Percentiles rank a stretch among this genome's conserved stretches.
Evolutionary conservation across 768 basidiomycete genomes (phyloP).

Genomic region (Podaxis sp.): DNA sequence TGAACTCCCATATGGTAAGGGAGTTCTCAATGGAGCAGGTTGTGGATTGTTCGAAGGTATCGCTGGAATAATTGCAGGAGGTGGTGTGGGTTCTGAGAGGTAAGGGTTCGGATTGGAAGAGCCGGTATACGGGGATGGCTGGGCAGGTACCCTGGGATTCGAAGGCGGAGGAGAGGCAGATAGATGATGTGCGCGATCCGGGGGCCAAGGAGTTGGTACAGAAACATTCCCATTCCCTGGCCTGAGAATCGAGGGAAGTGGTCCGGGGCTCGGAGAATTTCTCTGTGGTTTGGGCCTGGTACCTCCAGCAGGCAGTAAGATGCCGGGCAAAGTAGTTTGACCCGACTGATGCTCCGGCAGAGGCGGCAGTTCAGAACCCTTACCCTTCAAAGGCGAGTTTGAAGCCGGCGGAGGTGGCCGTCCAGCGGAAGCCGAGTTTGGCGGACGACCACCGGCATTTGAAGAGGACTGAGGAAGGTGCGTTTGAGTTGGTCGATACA

Average conservation of each 20-base stretch:
- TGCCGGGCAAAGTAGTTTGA: conserved; percentile 5
- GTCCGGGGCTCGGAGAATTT: conserved; percentile 13
- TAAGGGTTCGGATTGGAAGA: conserved; percentile 21
- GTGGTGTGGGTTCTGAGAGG: conserved; percentile 13
- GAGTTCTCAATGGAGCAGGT: neutral
- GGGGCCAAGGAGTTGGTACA: conserved; percentile 15
- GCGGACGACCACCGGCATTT: conserved; percentile 14
- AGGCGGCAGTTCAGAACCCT: conserved; percentile 39
- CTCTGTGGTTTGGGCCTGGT: conserved; percentile 30
- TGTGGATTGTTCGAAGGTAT: neutral
- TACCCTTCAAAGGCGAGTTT: conserved; percentile 19
- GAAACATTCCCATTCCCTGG: conserved; percentile 11
- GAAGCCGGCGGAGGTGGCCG: conserved; percentile 1
- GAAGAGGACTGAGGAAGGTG: conserved; percentile 21
- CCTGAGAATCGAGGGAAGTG: conserved; percentile 1
- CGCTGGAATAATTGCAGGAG: conserved; percentile 19
- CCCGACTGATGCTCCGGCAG: conserved; percentile 29
- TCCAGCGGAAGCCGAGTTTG: conserved; percentile 4
- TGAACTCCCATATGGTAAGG: neutral
- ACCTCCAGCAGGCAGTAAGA: conserved; percentile 21
- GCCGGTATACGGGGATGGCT: neutral
- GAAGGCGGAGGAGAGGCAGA: conserved; percentile 20
- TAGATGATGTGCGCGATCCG: conserved; percentile 16
- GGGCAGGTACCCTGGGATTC: conserved; percentile 4
- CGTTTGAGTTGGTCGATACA: conserved; percentile 40